Evolutionary conservation across 192 early-diverging fungal genomes (phyloP), one percentile per base, ranked within the genome.

Genomic region (Dissophora globulifera): DNA sequence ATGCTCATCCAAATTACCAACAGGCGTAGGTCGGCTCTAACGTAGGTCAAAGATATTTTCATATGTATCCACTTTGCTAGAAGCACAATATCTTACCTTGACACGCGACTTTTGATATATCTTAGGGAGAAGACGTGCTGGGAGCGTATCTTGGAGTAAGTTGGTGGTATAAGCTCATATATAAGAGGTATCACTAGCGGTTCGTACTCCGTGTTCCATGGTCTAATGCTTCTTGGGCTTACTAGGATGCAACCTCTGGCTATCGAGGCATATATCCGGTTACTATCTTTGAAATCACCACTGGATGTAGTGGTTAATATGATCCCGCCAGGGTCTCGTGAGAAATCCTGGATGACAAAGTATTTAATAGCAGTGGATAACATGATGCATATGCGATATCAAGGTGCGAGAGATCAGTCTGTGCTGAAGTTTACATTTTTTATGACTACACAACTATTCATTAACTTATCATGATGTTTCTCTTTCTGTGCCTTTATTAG

Each of bases 211-310:
- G n/a, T n/a, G n/a, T n/a, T n/a, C n/a, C n/a, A n/a, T n/a, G n/a
- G n/a, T n/a, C n/a, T n/a, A n/a, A n/a, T n/a, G n/a, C n/a, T n/a
- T n/a, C n/a, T n/a, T n/a, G n/a, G n/a, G n/a, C n/a, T n/a, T n/a
- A n/a, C 45, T 58, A 71, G 69, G 47, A 40, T 57, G 8, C 60
- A 71, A 19, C 69, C 69, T 0, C 45, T 71, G 15, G 69, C 69
- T 13, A 22, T 71, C n/a, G 69, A 71, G 42, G 69, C 60, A 2
- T 58, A 62, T 12, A 27, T 58, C 23, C 59, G 63, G 6, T n/a
- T 62, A 20, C 20, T 71, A 2, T 41, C 53, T 4, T 52, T 41
- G 19, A 23, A 55, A 50, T 32, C 31, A 15, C 52, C 59, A 0
- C 38, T 71, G 16, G 33, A 45, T n/a, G 42, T 57, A n/a, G 42